phyloP scores from a whole-genome alignment of 1,284 basidiomycete genomes.

The Volvariella surrecta region DNA sequence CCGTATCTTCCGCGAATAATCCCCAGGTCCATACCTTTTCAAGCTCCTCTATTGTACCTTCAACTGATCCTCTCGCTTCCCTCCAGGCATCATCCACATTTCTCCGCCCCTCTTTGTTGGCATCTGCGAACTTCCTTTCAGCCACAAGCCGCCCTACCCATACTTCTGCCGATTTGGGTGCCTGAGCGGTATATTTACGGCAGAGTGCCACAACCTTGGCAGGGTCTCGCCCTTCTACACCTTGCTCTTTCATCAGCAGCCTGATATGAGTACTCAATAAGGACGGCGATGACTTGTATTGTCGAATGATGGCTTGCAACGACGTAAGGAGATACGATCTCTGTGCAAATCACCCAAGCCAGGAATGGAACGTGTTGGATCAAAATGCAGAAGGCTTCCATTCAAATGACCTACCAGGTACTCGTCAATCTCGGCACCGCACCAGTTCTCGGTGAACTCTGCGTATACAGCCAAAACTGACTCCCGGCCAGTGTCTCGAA shows the following conservation, averaged over 20 bases:
- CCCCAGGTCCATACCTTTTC: slow-evolving; percentile 47
- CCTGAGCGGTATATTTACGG: slow-evolving; percentile 33
- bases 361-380: background rate
- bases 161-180: slow-evolving; percentile 26
- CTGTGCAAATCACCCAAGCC: slow-evolving; percentile 12
- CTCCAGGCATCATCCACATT: slow-evolving; percentile 27
- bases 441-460: slow-evolving; percentile 51
- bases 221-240: slow-evolving; percentile 20
- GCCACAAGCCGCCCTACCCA: slow-evolving; percentile 48
- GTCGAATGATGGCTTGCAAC: slow-evolving; percentile 34
- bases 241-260: slow-evolving; percentile 27
- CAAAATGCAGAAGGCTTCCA: background rate
- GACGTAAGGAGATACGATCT: slow-evolving; percentile 43
- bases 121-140: slow-evolving; percentile 25
- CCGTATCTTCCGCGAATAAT: slow-evolving; percentile 17
- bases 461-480: slow-evolving; percentile 41
- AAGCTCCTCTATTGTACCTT: slow-evolving; percentile 21
- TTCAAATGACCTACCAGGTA: slow-evolving; percentile 40
- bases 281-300: slow-evolving; percentile 22
- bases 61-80: slow-evolving; percentile 30
- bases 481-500: slow-evolving; percentile 17
- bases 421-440: slow-evolving; percentile 34
- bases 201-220: slow-evolving; percentile 32
- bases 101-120: slow-evolving; percentile 8
- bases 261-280: slow-evolving; percentile 40